Evolutionary conservation across 1,284 basidiomycete species (phyloP), one percentile per base, ranked within the genome.

Genomic region (Ganoderma lingzhi): DNA sequence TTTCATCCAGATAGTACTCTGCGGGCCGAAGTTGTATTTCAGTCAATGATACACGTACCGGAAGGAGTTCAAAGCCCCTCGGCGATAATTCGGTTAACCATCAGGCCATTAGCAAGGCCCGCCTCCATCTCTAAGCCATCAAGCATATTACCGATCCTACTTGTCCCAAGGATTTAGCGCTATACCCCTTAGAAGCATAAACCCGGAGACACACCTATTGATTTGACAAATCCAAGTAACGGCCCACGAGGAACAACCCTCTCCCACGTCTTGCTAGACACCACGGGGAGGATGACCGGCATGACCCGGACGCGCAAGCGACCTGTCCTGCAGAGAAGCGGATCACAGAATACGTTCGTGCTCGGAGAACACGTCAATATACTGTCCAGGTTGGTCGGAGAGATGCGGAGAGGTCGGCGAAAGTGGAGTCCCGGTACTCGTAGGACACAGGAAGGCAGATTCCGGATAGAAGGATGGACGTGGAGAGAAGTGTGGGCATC

Each of bases 401-500:
- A 58, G 35, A 35, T 1, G 35, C 35, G 35, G 1, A 35, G 35
- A 35, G 2, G 15, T 19, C 35, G 15, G 35, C 19, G 32, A 19
- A 32, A 39, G 56, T 8, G 5, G 60, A 39, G 60, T 23, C 12
- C 28, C 60, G 55, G 55, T 23, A 53, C 59, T 41, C 39, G 76
- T 77, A 81, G 73, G 55, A 80, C 78, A 23, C 78, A 77, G 72
- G 80, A 77, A 23, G n/a, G 45, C 23, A 14, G 65, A 81, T 69
- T 69, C 78, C 79, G n/a, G 77, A 78, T 44, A 74, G 76, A 32
- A 83, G 70, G 60, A 82, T 77, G 41, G 39, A 79, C 78, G 10
- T 77, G 74, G 75, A 82, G 74, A 10, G 80, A 77, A 68, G 80
- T 80, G 32, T 78, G 79, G 19, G 81, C 70, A 68, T 80, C 80